Percentiles rank a stretch among this genome's conserved stretches.
phyloP scores from a whole-genome alignment of 139 green algal genomes.

The Chlamydomonas sphaeroides region DNA sequence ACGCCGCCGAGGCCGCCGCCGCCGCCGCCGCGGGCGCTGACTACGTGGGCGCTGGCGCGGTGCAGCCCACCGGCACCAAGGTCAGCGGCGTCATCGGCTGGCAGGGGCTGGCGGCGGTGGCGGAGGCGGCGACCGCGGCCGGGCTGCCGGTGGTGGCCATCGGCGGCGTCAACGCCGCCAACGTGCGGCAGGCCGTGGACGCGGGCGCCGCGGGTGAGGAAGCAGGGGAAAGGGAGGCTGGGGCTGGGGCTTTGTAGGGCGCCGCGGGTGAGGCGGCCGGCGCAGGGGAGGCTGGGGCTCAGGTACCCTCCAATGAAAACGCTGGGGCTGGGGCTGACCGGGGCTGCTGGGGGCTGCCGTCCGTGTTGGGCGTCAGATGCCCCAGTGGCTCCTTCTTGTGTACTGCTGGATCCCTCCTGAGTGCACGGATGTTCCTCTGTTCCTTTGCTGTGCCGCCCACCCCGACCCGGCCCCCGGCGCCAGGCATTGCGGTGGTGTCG shows the following conservation, averaged over 20 bases:
- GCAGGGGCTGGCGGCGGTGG: constrained; percentile 72
- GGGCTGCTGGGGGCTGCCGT: no score
- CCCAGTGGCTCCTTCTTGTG: no score
- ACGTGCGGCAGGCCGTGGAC: constrained; percentile 59
- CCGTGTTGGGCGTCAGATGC: no score
- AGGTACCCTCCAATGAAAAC: no score
- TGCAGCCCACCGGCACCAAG: constrained; percentile 75
- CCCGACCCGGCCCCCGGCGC: neutral
- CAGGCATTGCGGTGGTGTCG: constrained; percentile 83
- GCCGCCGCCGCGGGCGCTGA: constrained; percentile 81
- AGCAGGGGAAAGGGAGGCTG: no score
- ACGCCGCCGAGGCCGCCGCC: constrained; percentile 51
- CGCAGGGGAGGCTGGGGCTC: no score
- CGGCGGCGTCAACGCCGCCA: constrained; percentile 78
- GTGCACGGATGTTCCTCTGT: neutral
- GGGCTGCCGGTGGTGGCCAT: constrained; percentile 91
- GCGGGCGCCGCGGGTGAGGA: constrained; percentile 64
- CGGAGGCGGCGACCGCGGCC: constrained; percentile 30
- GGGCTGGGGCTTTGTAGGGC: no score
- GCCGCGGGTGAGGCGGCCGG: no score
- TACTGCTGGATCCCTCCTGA: no score
- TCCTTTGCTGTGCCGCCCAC: neutral
- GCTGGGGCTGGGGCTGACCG: no score
- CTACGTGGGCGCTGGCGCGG: constrained; percentile 87
- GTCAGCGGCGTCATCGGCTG: constrained; percentile 79